Evolutionary conservation across 495 filamentous ascomycete genomes (phyloP), one percentile per base, ranked within the genome.

Genomic region (Aspergillus bridgeri): DNA sequence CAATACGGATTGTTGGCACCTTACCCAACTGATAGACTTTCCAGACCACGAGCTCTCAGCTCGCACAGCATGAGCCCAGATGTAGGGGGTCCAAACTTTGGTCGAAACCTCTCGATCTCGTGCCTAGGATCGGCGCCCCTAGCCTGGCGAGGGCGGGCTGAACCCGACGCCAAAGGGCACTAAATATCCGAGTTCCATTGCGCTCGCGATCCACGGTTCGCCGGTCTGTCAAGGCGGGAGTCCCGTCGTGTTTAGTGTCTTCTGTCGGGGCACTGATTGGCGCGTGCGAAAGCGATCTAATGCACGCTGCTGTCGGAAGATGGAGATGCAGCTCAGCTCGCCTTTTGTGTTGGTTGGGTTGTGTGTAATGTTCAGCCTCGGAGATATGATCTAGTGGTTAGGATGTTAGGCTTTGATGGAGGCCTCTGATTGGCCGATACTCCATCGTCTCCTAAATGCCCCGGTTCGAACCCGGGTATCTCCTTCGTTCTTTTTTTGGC

Each of bases 121-220:
- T n/a, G 19, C 29, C 24, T 9, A 11, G 21, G 24, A 24, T 24
- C 20, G 11, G 22, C 48, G 48, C 18, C 45, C 19, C 45, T 20
- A 47, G 33, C 13, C 33, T 47, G 21, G 22, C 22, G 23, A 50
- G 21, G 48, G 48, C 48, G 48, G 48, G 48, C 48, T 50, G 48
- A 50, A 50, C 22, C 48, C 19, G 22, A 50, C 48, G 22, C 48
- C 15, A 50, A 50, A 23, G 33, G 29, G n/a, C 7, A 18, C 45
- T 47, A 47, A 47, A 38, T 38, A 13, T 38, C 33, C 33, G 33
- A 38, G 33, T 9, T 38, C 9, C 33, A 15, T 38, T 13, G 7
- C 33, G 29, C 8, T 15, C 13, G 7, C 33, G 33, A 38, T 15
- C 33, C 33, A 38, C 13, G 33, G 33, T 38, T 38, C 33, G 33